Evolutionary conservation across 1,139 yeast genomes (phyloP).

Genomic region (Protomyces arabidopsidicola): DNA sequence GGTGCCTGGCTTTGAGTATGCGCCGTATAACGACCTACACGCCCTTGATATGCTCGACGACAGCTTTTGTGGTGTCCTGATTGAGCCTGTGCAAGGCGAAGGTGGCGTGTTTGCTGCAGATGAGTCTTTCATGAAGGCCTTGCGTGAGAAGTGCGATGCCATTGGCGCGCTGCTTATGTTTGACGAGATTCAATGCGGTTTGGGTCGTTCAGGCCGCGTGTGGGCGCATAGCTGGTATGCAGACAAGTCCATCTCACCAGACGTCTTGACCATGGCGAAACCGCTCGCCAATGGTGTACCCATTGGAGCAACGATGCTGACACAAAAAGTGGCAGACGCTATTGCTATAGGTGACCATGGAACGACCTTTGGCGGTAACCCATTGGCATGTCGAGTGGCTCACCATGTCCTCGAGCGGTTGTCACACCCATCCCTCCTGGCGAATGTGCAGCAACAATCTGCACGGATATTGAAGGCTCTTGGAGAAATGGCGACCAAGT

Average conservation of each 20-base stretch:
- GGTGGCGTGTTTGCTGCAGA: slow-evolving; percentile 81
- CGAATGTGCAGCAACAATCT: slow-evolving; percentile 47
- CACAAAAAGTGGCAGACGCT: slow-evolving; percentile 66
- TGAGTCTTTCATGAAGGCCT: slow-evolving; percentile 57
- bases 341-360: slow-evolving; percentile 93
- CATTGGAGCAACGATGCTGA: slow-evolving; percentile 86
- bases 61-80: slow-evolving; percentile 83
- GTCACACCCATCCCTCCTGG: slow-evolving; percentile 56
- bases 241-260: slow-evolving; percentile 73
- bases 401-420: slow-evolving; percentile 66
- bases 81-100: slow-evolving; percentile 97
- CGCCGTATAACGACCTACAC: slow-evolving; percentile 53
- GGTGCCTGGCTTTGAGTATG: slow-evolving; percentile 70
- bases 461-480: slow-evolving; percentile 47
- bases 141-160: slow-evolving; percentile 64
- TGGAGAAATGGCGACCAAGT: slow-evolving; percentile 51
- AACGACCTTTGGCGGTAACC: slow-evolving; percentile 96
- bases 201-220: slow-evolving; percentile 83
- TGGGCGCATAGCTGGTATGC: slow-evolving; percentile 88
- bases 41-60: slow-evolving; percentile 57
- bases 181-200: slow-evolving; percentile 96
- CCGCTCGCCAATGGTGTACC: slow-evolving; percentile 98
- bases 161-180: slow-evolving; percentile 74
- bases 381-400: slow-evolving; percentile 80
- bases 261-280: slow-evolving; percentile 87